phyloP scores from a whole-genome alignment of 2,329 filamentous ascomycete species.

The Sporothrix euskadiensis region DNA sequence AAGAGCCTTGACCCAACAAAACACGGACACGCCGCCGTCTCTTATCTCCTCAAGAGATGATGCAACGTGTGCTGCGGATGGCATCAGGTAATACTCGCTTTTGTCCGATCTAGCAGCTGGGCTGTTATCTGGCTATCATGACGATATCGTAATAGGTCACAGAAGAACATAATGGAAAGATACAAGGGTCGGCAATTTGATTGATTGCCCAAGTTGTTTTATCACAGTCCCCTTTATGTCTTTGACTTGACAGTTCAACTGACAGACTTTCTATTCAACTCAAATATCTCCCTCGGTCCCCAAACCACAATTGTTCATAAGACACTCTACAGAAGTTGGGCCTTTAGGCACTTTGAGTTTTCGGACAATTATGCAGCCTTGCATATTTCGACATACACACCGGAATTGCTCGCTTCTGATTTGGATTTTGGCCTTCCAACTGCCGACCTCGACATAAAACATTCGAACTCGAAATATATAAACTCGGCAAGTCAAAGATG shows the following conservation, averaged over 20 bases:
- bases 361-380: not conserved
- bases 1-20: not conserved
- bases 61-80: constrained; percentile 1
- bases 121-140: constrained; percentile 6
- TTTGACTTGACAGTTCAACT: not conserved
- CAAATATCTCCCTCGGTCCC: not conserved
- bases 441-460: not conserved
- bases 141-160: not conserved
- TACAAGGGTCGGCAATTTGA: not conserved
- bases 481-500: no score
- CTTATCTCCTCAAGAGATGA: constrained; percentile 10
- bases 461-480: no score
- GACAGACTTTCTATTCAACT: not conserved
- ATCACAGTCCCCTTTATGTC: not conserved
- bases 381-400: not conserved
- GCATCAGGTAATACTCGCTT: not conserved
- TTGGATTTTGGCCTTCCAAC: no score
- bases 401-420: not conserved
- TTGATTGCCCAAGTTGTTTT: not conserved
- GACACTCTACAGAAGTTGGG: not conserved
- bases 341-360: not conserved
- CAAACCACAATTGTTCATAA: not conserved
- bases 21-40: not conserved
- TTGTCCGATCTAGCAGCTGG: not conserved
- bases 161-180: not conserved